Percentiles rank a stretch among this genome's conserved stretches.
These are phyloP conservation scores for Licmophora abbreviata DNA, from an alignment of 108 stramenopile species.

Conservation along the genomic window DNA sequence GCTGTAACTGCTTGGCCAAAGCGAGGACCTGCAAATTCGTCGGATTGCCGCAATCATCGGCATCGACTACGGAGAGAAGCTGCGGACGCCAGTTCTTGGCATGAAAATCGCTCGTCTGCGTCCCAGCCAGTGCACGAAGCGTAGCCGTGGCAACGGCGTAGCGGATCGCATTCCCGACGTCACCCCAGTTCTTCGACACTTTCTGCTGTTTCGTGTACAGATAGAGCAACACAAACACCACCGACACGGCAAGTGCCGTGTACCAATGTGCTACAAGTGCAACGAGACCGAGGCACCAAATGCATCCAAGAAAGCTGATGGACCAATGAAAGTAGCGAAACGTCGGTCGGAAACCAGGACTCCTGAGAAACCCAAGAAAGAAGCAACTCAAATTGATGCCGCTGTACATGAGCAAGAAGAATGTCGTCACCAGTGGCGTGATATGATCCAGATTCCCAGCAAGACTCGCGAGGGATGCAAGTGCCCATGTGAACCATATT, in stretches of 20 bases:
- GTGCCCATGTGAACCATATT: slow-evolving; percentile 32
- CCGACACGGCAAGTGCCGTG: slow-evolving; percentile 1
- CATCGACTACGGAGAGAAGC: slow-evolving; percentile 52
- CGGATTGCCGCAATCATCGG: slow-evolving; percentile 47
- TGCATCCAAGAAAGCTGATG: slow-evolving; percentile 46
- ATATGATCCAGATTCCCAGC: slow-evolving; percentile 71
- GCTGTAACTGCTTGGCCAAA: slow-evolving; percentile 64
- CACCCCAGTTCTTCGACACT: slow-evolving; percentile 37
- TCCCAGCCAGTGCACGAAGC: slow-evolving; percentile 15
- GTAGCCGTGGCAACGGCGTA: slow-evolving; percentile 28
- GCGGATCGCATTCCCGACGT: slow-evolving; percentile 24
- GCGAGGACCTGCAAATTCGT: slow-evolving; percentile 36
- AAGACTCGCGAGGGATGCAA: slow-evolving; percentile 28
- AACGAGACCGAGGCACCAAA: slow-evolving; percentile 56
- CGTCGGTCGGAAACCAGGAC: slow-evolving; percentile 74
- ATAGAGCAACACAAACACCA: slow-evolving; percentile 24
- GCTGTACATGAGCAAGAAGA: slow-evolving; percentile 75
- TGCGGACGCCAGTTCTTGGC: slow-evolving; percentile 85
- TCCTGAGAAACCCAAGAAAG: slow-evolving; percentile 43
- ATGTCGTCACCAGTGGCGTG: slow-evolving; percentile 66
- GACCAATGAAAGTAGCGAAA: slow-evolving; percentile 75
- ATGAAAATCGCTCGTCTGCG: slow-evolving; percentile 26
- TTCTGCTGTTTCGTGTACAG: slow-evolving; percentile 37
- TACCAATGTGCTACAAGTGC: slow-evolving; percentile 21
- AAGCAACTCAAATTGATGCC: slow-evolving; percentile 69